phyloP scores from a whole-genome alignment of 2,329 filamentous ascomycete species.

The Verticillium klebahnii region DNA sequence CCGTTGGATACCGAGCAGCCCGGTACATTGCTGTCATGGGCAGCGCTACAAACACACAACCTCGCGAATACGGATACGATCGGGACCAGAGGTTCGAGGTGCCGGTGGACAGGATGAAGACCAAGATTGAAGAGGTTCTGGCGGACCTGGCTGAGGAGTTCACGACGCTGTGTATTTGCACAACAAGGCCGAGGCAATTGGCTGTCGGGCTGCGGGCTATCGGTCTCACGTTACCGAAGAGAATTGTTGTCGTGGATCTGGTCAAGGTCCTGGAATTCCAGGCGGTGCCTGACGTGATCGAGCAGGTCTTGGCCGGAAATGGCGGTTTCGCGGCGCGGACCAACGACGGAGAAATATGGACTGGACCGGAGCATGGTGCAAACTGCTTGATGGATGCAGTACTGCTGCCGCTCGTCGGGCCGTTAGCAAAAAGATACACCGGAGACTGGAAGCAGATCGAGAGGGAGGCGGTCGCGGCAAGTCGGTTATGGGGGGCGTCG shows the following conservation, averaged over 20 bases:
- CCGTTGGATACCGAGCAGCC: neutral
- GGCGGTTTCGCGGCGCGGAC: neutral
- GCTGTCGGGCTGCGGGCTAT: neutral
- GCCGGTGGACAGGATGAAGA: neutral
- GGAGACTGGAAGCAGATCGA: neutral
- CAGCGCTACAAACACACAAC: neutral
- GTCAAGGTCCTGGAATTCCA: constrained; percentile 8
- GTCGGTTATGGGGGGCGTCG: neutral
- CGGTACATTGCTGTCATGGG: neutral
- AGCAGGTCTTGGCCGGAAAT: constrained; percentile 1
- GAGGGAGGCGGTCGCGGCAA: neutral
- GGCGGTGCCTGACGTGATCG: constrained; percentile 1
- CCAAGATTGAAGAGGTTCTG: neutral
- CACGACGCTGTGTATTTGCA: constrained; percentile 1
- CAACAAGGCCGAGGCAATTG: neutral
- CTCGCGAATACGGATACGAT: neutral
- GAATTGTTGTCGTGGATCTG: constrained; percentile 2
- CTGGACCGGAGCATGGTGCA: neutral
- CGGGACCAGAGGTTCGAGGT: neutral
- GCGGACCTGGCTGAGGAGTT: neutral
- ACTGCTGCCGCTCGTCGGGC: constrained; percentile 3
- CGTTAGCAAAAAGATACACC: constrained; percentile 2
- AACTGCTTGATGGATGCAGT: neutral
- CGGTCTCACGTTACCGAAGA: constrained; percentile 1
- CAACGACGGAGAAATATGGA: neutral